Evolutionary conservation across 2,329 filamentous ascomycete genomes (phyloP).

Genomic region (Tolypocladium endophyticum): DNA sequence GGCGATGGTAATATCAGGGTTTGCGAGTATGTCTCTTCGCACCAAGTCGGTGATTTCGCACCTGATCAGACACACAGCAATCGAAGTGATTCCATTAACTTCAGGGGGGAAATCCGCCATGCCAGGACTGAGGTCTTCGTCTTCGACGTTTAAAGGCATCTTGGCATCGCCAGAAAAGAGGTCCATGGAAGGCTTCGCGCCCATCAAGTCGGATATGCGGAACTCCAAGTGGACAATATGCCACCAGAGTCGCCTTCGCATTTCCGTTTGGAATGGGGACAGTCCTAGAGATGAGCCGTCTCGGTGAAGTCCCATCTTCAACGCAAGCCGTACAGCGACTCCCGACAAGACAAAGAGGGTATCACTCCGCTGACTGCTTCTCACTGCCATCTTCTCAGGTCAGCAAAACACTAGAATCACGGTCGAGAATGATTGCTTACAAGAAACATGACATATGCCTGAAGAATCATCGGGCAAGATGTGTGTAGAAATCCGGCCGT

Average conservation of each 20-base stretch:
- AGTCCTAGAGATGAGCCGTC: neutral
- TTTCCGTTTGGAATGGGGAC: neutral
- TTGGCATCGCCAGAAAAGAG: neutral
- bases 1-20: neutral
- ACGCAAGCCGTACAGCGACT: neutral
- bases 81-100: neutral
- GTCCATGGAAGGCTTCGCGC: neutral
- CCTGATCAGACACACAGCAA: neutral
- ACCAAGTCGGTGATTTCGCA: neutral
- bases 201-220: neutral
- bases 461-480: neutral
- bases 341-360: neutral
- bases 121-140: neutral
- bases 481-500: neutral
- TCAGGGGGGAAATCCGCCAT: neutral
- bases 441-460: neutral
- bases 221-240: neutral
- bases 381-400: neutral
- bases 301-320: neutral
- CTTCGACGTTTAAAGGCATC: neutral
- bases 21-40: neutral
- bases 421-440: neutral
- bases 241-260: neutral
- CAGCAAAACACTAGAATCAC: neutral
- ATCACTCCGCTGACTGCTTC: neutral